Conservation (phyloP, 768 basidiomycete species). For the Auricularia sp. region DNA sequence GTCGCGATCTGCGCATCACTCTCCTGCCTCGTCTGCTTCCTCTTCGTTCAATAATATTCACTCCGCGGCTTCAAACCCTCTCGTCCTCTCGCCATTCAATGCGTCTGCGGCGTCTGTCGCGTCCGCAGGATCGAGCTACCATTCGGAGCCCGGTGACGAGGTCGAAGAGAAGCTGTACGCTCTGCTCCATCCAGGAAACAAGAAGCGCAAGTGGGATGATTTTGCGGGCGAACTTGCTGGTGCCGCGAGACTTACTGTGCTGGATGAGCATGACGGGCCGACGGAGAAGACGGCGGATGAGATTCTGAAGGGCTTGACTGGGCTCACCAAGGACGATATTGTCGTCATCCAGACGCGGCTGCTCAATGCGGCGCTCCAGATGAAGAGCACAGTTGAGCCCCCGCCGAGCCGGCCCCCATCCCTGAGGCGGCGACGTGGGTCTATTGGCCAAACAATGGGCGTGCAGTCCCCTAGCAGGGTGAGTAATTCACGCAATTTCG, state of each 20-base stretch:
- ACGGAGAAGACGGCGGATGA: conserved; percentile 51
- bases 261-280: conserved; percentile 26
- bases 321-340: conserved; percentile 63
- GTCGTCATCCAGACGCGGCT: conserved; percentile 65
- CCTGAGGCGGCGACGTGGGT: conserved; percentile 62
- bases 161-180: conserved; percentile 38
- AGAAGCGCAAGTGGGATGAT: conserved; percentile 1
- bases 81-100: conserved; percentile 63
- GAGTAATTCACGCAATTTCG: neutral
- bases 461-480: neutral
- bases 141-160: conserved; percentile 60
- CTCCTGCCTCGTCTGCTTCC: conserved; percentile 39
- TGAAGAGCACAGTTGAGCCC: conserved; percentile 43
- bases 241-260: neutral
- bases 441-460: conserved; percentile 66
- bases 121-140: conserved; percentile 77
- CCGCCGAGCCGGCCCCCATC: conserved; percentile 55
- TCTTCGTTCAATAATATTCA: conserved; percentile 38
- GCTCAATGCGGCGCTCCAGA: conserved; percentile 49
- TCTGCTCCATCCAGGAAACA: conserved; percentile 28
- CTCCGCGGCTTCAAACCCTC: conserved; percentile 25
- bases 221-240: neutral
- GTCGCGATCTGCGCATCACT: conserved; percentile 49
- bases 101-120: conserved; percentile 73
- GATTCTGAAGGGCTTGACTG: conserved; percentile 46